These are phyloP conservation scores for Patellaria atrata DNA, from an alignment of 495 filamentous ascomycete species.

Conservation along the genomic window DNA sequence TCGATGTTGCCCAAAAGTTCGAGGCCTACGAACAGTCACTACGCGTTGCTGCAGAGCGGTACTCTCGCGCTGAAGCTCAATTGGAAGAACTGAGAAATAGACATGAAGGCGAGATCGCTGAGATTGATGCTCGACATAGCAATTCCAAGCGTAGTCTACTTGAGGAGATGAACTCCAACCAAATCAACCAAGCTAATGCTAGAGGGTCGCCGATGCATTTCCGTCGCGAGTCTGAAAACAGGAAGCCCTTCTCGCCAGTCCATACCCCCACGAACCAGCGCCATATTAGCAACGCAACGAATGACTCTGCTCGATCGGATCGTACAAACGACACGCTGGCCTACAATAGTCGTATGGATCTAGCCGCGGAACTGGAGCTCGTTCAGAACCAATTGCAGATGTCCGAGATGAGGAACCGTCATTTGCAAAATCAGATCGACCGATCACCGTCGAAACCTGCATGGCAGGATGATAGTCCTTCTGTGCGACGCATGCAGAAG, in stretches of 20 bases:
- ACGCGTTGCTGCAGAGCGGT: constrained; percentile 72
- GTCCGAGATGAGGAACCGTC: constrained; percentile 89
- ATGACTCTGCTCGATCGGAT: constrained; percentile 77
- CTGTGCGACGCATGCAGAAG: constrained; percentile 69
- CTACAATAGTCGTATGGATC: constrained; percentile 80
- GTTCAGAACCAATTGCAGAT: constrained; percentile 91
- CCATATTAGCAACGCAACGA: constrained; percentile 50
- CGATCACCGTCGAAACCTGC: constrained; percentile 44
- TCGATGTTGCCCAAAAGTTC: constrained; percentile 78
- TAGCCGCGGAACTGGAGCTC: constrained; percentile 81
- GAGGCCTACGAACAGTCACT: constrained; percentile 77
- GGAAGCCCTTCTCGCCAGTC: constrained; percentile 35
- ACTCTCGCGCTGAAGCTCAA: constrained; percentile 68
- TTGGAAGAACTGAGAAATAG: constrained; percentile 61
- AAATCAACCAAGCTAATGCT: constrained; percentile 40
- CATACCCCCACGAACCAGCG: constrained; percentile 62
- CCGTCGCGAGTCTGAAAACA: constrained; percentile 54
- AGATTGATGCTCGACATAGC: constrained; percentile 56
- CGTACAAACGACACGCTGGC: constrained; percentile 77
- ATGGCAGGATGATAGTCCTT: constrained; percentile 72
- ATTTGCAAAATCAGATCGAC: constrained; percentile 79
- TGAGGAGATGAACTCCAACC: constrained; percentile 80
- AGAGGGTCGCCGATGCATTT: constrained; percentile 65
- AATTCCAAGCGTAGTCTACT: constrained; percentile 57
- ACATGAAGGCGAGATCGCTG: constrained; percentile 56